These are phyloP conservation scores for Sistotremastrum niveocremeum DNA, from an alignment of 768 basidiomycete genomes.

Conservation along the genomic window DNA sequence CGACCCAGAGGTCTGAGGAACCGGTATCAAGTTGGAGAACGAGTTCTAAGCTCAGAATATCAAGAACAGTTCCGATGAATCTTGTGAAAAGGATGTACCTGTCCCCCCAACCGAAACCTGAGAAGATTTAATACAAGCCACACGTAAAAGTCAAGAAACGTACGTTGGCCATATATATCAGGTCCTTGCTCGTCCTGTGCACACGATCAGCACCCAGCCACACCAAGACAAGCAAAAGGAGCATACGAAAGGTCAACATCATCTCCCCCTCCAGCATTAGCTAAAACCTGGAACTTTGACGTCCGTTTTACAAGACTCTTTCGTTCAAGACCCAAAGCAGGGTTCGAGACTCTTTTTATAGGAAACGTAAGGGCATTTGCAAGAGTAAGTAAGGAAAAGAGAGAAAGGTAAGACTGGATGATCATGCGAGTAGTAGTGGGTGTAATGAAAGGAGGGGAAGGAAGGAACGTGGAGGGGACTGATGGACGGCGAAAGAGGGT, in stretches of 20 bases:
- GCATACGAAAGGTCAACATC: conserved; percentile 34
- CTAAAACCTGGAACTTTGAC: too few relatives aligned
- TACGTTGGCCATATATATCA: conserved; percentile 71
- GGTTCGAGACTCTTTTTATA: too few relatives aligned
- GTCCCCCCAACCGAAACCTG: conserved; percentile 56
- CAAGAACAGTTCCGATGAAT: conserved; percentile 2
- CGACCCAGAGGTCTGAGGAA: conserved; percentile 71
- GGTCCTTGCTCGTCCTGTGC: conserved; percentile 53
- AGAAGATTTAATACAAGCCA: conserved; percentile 1
- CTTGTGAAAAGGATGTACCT: conserved; percentile 26
- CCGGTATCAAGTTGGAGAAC: conserved; percentile 75
- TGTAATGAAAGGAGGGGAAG: too few relatives aligned
- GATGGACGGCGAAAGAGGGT: too few relatives aligned
- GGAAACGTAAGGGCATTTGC: too few relatives aligned
- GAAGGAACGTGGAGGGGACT: too few relatives aligned
- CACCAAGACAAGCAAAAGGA: background rate
- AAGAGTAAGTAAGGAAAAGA: too few relatives aligned
- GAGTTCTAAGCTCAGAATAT: conserved; percentile 32
- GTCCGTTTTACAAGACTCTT: too few relatives aligned
- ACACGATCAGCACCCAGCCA: conserved; percentile 7
- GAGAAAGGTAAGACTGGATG: too few relatives aligned
- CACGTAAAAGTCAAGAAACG: conserved; percentile 16
- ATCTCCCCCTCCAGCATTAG: conserved; percentile 13
- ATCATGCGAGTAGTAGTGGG: too few relatives aligned
- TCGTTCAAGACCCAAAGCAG: too few relatives aligned